These are phyloP conservation scores for Arabis hirsuta DNA, from an alignment of 345 rosid species.

Conservation along the genomic window DNA sequence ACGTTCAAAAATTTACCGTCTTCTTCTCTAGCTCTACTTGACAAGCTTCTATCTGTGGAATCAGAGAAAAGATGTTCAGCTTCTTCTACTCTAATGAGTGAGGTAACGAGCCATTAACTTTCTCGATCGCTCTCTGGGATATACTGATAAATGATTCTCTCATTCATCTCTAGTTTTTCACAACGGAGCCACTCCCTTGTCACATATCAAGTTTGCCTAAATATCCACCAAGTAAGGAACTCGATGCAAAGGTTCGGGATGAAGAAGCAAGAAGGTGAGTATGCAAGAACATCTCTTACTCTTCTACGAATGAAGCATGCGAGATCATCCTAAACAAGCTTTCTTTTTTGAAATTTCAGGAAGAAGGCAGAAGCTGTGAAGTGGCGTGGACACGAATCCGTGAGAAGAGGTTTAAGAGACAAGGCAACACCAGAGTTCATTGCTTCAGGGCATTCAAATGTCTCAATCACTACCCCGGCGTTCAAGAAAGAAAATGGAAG, in stretches of 20 bases:
- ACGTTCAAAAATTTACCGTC: slow-evolving; percentile 61
- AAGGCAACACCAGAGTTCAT: slow-evolving; percentile 69
- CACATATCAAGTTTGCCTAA: slow-evolving; percentile 72
- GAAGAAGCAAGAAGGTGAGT: slow-evolving; percentile 67
- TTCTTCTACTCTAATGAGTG: slow-evolving; percentile 60
- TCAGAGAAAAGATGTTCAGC: slow-evolving; percentile 71
- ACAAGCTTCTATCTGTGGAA: slow-evolving; percentile 71
- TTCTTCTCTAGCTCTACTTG: slow-evolving; percentile 61
- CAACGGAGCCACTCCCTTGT: slow-evolving; percentile 65
- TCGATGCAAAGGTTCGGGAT: slow-evolving; percentile 63
- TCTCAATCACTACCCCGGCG: slow-evolving; percentile 47
- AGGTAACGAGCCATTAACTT: slow-evolving; percentile 46
- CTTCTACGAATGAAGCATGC: neutral
- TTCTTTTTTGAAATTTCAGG: slow-evolving; percentile 48
- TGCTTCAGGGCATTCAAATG: slow-evolving; percentile 54
- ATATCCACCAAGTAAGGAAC: slow-evolving; percentile 82
- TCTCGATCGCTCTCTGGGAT: slow-evolving; percentile 2
- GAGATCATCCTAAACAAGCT: slow-evolving; percentile 17
- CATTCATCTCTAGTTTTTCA: slow-evolving; percentile 57
- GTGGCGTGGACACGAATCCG: slow-evolving; percentile 70
- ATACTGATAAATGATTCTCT: slow-evolving; percentile 5
- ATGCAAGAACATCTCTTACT: neutral
- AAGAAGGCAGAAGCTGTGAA: slow-evolving; percentile 60
- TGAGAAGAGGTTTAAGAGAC: slow-evolving; percentile 64
- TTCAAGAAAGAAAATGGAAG: slow-evolving; percentile 50